Evolutionary conservation across 345 rosid genomes (phyloP), one percentile per base, ranked within the genome.

Genomic region (Clarkia xantiana): DNA sequence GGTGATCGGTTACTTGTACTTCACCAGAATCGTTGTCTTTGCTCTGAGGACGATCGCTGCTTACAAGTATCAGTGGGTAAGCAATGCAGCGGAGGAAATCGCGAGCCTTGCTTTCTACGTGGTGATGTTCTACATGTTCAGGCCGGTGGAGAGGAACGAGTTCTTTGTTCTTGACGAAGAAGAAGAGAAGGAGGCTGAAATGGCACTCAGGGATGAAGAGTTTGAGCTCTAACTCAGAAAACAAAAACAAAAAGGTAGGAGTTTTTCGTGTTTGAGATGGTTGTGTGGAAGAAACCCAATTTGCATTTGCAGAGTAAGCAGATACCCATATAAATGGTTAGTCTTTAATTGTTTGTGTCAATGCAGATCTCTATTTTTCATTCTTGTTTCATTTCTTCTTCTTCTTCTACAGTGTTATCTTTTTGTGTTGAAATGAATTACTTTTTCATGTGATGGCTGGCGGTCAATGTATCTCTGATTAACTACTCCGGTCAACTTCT

Each of bases 21-120:
- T 91, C 54, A 91, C 98, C 0, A 70, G 96, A 54, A 91, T 86
- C 38, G 96, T 84, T 17, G 98, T 86, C 57, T 76, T 82, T 56
- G 96, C 96, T 1, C 65, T 86, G 10, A 80, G 62, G 77, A 87
- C 90, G 1, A 84, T 91, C 20, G 93, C 95, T 0, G 86, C 93
- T 11, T 91, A 91, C 40, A 86, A 77, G 72, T 86, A 78, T 47
- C 90, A 84, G 74, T 91, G 98, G 98, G 98, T 86, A 63, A 84
- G 98, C 59, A 73, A 64, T 69, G 86, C 82, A 0, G 95, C 94
- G 0, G 95, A 84, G 76, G 98, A 91, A 76, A 61, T 65, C 13
- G 98, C 90, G 6, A 91, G 89, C 63, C 55, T 91, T 54, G 69
- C 63, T 19, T 91, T 91, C 64, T 91, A 86, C 64, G 45, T 55